phyloP scores from a whole-genome alignment of 805 yeast genomes.

The Candida hispaniensis region DNA sequence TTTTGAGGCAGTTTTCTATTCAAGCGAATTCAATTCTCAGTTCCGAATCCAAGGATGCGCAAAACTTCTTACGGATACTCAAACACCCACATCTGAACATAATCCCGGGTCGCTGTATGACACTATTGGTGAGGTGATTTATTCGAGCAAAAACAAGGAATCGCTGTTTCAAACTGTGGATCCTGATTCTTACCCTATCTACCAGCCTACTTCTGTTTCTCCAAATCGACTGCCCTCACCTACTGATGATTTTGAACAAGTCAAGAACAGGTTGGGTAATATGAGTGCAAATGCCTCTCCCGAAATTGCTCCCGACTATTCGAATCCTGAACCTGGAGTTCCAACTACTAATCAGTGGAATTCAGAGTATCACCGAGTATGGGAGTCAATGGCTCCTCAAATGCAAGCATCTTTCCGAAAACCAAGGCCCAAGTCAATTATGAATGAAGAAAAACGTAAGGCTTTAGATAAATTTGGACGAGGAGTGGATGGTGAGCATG shows the following conservation, averaged over 20 bases:
- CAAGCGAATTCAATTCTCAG: constrained; percentile 51
- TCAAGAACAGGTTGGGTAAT: constrained; percentile 13
- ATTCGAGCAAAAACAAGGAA: constrained; percentile 14
- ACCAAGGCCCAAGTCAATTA: constrained; percentile 57
- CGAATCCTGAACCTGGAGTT: constrained; percentile 9
- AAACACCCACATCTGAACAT: constrained; percentile 18
- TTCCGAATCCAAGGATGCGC: constrained; percentile 64
- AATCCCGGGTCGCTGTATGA: constrained; percentile 17
- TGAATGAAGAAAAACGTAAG: constrained; percentile 46
- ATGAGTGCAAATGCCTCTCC: constrained; percentile 12
- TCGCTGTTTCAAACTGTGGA: constrained; percentile 13
- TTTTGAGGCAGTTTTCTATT: constrained; percentile 71
- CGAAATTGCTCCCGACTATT: too few relatives aligned
- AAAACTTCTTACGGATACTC: constrained; percentile 33
- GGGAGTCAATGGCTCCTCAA: constrained; percentile 48
- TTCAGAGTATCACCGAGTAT: constrained; percentile 49
- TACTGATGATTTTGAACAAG: constrained; percentile 11
- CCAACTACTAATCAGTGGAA: constrained; percentile 58
- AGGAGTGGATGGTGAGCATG: constrained; percentile 67
- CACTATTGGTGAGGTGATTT: constrained; percentile 15
- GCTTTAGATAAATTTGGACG: constrained; percentile 59
- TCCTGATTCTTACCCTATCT: constrained; percentile 10
- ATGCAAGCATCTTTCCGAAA: constrained; percentile 58
- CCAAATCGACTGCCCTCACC: constrained; percentile 11
- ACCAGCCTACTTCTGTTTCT: constrained; percentile 6